Evolutionary conservation across 2,329 filamentous ascomycete genomes (phyloP), one percentile per base, ranked within the genome.

Genomic region (Fusarium xyrophilum): DNA sequence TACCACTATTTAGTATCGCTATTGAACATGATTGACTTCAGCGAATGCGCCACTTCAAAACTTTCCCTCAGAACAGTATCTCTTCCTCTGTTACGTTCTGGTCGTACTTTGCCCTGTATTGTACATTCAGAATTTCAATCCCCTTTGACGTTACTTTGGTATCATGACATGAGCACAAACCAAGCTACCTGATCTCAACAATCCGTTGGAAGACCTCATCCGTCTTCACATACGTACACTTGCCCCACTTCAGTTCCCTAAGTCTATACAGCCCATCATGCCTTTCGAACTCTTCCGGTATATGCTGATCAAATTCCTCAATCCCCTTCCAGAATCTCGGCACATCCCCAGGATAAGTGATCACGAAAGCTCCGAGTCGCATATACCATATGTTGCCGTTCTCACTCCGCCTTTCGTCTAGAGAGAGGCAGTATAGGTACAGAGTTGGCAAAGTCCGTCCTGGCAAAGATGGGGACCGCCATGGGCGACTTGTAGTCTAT

Each of bases 381-480:
- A 50, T 21, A n/a, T 27, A 43, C 28, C 50, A 58, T 7, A 5
- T 5, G 9, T 48, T 21, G 1, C 38, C 42, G 2, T 50, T 19
- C 4, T 46, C n/a, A 21, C 35, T 38, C 10, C 27, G 15, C 7
- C 21, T 43, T 15, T n/a, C 23, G 14, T 54, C 52, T 6, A 65
- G 23, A 8, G 58, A 19, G 10, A 65, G 42, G 7, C 61, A 59
- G 23, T 67, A 48, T 6, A n/a, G n/a, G n/a, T n/a, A 65, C 8
- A 4, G 47, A 23, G 14, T 43, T 42, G 11, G 7, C 14, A 15
- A 58, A 36, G 10, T 57, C 40, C 6, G 32, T 33, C 33, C 33
- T 46, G 28, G 46, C 63, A 30, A 67, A 60, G 17, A 54, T 28
- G 2, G 60, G 64, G 11, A 68, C 44, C 14, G 60, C 46, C 21